These are phyloP conservation scores for Yarrowia osloensis DNA, from an alignment of 805 yeast species.

Conservation along the genomic window DNA sequence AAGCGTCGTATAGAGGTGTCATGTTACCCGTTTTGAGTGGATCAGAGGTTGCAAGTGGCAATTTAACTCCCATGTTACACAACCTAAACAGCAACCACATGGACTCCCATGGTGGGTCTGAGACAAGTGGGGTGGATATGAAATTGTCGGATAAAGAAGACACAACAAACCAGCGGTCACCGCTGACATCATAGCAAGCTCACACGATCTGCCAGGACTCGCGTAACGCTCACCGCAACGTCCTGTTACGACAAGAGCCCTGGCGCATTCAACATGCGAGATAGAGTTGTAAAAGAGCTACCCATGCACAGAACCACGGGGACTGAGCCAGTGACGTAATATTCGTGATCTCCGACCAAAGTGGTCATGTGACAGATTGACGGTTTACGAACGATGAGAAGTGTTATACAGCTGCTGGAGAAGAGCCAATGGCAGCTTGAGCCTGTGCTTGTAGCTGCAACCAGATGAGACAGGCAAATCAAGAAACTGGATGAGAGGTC, in stretches of 20 bases:
- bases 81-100: background rate
- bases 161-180: background rate
- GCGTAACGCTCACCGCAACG: background rate
- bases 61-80: constrained; percentile 3
- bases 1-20: background rate
- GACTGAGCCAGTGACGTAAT: background rate
- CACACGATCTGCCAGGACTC: background rate
- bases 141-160: background rate
- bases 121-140: background rate
- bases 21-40: background rate
- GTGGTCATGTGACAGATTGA: too few relatives aligned
- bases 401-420: too few relatives aligned
- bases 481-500: too few relatives aligned
- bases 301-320: background rate
- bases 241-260: background rate
- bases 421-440: too few relatives aligned
- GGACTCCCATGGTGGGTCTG: background rate
- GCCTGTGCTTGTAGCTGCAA: too few relatives aligned
- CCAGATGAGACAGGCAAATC: too few relatives aligned
- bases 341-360: too few relatives aligned
- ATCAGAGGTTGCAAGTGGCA: background rate
- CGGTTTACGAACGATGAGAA: too few relatives aligned
- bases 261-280: background rate
- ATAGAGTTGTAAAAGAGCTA: background rate
- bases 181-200: background rate